A percentile compares a stretch with the other conserved stretches of the same genome.
Evolutionary conservation across 768 basidiomycete genomes (phyloP).

Genomic region (Cystobasidium tubakii): DNA sequence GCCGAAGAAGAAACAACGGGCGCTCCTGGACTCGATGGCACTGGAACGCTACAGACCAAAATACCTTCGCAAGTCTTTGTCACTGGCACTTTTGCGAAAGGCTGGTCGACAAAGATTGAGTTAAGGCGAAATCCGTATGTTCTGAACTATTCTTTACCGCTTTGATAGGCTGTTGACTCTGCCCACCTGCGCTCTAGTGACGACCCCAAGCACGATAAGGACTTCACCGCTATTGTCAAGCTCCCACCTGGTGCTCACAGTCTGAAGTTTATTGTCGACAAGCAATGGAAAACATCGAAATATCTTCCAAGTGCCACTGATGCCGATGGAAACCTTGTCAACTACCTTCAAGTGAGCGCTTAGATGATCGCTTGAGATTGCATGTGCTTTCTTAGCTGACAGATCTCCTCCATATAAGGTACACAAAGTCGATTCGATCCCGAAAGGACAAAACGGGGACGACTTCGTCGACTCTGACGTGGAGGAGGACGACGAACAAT

Average conservation of each 20-base stretch:
- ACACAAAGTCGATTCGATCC: constrained; percentile 15
- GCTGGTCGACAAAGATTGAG: constrained; percentile 47
- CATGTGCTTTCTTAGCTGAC: neutral
- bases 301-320: constrained; percentile 79
- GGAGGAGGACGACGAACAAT: constrained; percentile 12
- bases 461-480: neutral
- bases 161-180: neutral
- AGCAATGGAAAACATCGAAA: constrained; percentile 63
- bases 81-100: constrained; percentile 47
- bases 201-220: constrained; percentile 29
- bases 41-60: neutral
- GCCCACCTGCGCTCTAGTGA: neutral
- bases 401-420: neutral
- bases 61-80: constrained; percentile 45
- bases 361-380: constrained; percentile 8
- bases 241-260: constrained; percentile 87
- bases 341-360: constrained; percentile 71
- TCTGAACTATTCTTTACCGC: neutral
- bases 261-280: constrained; percentile 90
- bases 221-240: constrained; percentile 46
- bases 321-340: constrained; percentile 79
- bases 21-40: constrained; percentile 4
- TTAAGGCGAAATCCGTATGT: constrained; percentile 44
- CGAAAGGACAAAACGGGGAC: neutral
- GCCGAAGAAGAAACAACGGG: constrained; percentile 1